Percentiles rank a stretch among this genome's conserved stretches.
Conservation (phyloP, 495 filamentous ascomycete genomes). For the Penicillium canariense region DNA sequence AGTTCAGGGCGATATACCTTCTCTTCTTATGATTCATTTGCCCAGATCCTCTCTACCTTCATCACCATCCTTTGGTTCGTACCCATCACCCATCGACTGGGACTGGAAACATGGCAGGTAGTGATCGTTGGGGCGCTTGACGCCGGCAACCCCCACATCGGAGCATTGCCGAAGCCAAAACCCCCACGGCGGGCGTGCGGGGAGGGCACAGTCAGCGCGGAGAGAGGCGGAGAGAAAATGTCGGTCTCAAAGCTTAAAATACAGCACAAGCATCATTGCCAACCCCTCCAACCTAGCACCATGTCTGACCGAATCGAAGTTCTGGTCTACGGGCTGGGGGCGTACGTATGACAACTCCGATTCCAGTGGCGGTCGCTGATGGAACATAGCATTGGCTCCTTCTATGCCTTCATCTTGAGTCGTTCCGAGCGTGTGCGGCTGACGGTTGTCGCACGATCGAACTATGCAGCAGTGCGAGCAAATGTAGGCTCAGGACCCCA, state of each 20-base stretch:
- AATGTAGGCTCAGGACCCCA: slow-evolving; percentile 28
- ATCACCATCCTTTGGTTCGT: too few species aligned
- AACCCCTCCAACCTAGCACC: background rate
- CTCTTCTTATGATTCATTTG: too few species aligned
- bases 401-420: slow-evolving; percentile 47
- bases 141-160: slow-evolving; percentile 8
- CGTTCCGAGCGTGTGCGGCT: slow-evolving; percentile 40
- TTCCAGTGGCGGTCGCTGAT: background rate
- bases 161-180: background rate
- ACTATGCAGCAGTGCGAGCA: slow-evolving; percentile 45
- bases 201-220: background rate
- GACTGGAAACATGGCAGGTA: background rate
- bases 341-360: slow-evolving; percentile 23
- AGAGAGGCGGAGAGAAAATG: background rate
- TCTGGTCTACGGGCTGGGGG: slow-evolving; percentile 38
- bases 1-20: too few species aligned
- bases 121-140: background rate
- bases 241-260: background rate
- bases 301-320: slow-evolving; percentile 36
- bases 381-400: slow-evolving; percentile 39
- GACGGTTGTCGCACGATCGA: slow-evolving; percentile 53
- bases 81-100: too few species aligned
- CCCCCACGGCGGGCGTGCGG: slow-evolving; percentile 4
- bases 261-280: background rate
- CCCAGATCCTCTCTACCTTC: too few species aligned